Conservation (phyloP, 768 basidiomycete genomes). For the Leccinum arenicola region DNA sequence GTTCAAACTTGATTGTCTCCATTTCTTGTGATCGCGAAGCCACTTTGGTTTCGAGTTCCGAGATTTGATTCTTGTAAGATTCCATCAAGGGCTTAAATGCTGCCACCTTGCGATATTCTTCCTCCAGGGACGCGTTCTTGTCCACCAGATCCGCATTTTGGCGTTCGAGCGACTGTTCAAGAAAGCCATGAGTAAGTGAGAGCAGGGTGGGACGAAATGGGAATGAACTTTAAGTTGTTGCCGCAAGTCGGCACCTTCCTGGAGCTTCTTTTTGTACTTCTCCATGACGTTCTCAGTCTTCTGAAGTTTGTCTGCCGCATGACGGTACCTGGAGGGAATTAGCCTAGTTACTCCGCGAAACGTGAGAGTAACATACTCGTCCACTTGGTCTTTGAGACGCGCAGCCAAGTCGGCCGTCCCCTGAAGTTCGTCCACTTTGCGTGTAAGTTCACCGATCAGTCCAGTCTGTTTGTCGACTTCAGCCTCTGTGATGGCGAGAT, state of each 20-base stretch:
- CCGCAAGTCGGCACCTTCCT: constrained; percentile 87
- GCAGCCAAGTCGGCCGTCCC: constrained; percentile 71
- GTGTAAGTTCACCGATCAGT: constrained; percentile 68
- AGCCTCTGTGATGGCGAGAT: constrained; percentile 75
- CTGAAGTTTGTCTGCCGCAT: constrained; percentile 86
- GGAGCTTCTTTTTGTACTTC: constrained; percentile 98
- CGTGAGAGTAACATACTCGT: constrained; percentile 57
- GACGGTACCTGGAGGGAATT: constrained; percentile 62
- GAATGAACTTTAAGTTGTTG: constrained; percentile 66
- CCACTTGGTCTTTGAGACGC: constrained; percentile 87
- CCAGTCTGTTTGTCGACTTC: constrained; percentile 79
- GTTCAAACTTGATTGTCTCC: constrained; percentile 68
- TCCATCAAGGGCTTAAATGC: constrained; percentile 90
- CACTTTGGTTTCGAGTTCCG: constrained; percentile 72
- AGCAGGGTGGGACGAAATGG: neutral
- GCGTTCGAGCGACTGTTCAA: constrained; percentile 73
- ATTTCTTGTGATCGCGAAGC: constrained; percentile 66
- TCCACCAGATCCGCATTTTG: constrained; percentile 92
- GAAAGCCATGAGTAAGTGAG: constrained; percentile 2
- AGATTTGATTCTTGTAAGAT: constrained; percentile 84
- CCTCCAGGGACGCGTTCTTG: constrained; percentile 88
- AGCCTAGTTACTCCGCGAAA: neutral
- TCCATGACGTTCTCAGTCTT: constrained; percentile 98
- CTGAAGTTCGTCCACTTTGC: constrained; percentile 81
- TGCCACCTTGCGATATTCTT: constrained; percentile 84